These are phyloP conservation scores for Colletotrichum sp. DNA, from an alignment of 2,329 filamentous ascomycete genomes.

Conservation along the genomic window DNA sequence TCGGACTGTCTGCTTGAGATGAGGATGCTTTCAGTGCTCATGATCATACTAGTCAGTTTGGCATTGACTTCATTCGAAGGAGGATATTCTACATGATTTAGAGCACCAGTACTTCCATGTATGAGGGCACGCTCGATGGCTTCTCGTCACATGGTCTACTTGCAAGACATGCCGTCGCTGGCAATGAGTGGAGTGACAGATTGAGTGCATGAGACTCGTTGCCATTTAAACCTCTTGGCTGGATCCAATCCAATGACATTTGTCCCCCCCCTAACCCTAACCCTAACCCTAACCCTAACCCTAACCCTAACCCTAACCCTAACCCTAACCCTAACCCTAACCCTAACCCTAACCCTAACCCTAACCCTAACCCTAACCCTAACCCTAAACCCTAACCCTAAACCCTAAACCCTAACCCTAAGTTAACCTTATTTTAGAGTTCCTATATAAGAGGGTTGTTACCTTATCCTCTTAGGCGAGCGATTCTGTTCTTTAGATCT, in stretches of 20 bases:
- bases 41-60: neutral
- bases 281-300: too few species aligned
- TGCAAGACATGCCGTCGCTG: neutral
- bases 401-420: too few species aligned
- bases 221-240: neutral
- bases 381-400: too few species aligned
- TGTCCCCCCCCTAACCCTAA: too few species aligned
- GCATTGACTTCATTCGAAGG: neutral
- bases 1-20: neutral
- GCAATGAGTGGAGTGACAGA: neutral
- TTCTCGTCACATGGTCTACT: neutral
- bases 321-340: too few species aligned
- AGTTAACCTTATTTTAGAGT: too few species aligned
- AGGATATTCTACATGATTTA: neutral
- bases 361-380: too few species aligned
- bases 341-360: too few species aligned
- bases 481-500: too few species aligned
- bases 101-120: neutral
- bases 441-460: too few species aligned
- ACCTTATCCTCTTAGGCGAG: too few species aligned
- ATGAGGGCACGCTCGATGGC: neutral
- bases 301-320: too few species aligned
- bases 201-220: neutral
- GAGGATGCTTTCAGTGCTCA: neutral
- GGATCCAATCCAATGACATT: neutral